Evolutionary conservation across 306 rosid species (phyloP).

Genomic region (Canavalia gladiata): DNA sequence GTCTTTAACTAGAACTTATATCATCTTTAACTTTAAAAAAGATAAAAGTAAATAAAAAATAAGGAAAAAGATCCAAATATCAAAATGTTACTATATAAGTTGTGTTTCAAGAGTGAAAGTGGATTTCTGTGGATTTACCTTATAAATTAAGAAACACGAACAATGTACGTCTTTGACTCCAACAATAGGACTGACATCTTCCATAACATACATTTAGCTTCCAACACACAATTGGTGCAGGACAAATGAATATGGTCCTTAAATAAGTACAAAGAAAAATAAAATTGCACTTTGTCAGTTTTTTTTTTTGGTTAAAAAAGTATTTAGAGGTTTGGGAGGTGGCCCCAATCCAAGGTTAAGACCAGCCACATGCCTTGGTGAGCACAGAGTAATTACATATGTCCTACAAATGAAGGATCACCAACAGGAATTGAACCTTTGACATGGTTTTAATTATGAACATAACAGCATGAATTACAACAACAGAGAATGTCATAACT

Average conservation of each 20-base stretch:
- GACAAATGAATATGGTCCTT: not conserved
- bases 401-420: slow-evolving; percentile 1
- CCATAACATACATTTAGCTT: not conserved
- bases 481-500: not conserved
- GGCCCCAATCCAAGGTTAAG: not conserved
- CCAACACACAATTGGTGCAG: not conserved
- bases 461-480: not conserved
- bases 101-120: not conserved
- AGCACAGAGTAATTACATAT: not conserved
- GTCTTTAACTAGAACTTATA: not conserved
- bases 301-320: not conserved
- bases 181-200: not conserved
- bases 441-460: not conserved
- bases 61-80: no score
- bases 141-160: not conserved
- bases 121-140: not conserved
- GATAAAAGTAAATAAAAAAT: no score
- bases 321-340: not conserved
- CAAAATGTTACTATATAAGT: no score
- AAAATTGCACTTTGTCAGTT: not conserved
- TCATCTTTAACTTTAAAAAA: not conserved
- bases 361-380: not conserved
- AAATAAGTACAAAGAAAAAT: not conserved
- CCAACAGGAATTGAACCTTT: not conserved
- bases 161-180: not conserved